These are phyloP conservation scores for Cutaneotrichosporon cavernicola DNA, from an alignment of 1,284 basidiomycete species.

Conservation along the genomic window DNA sequence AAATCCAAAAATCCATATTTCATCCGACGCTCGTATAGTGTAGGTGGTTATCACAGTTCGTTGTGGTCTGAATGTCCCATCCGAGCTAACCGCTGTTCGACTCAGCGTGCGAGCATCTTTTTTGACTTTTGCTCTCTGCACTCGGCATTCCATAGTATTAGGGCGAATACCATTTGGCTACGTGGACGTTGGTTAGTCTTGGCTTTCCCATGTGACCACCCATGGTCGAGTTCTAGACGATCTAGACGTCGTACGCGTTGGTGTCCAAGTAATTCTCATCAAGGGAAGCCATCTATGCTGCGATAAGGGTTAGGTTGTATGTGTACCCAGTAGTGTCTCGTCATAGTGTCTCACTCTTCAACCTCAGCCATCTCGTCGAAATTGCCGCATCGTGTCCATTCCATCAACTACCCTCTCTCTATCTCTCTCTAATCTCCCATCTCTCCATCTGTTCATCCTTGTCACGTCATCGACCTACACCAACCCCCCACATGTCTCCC, in stretches of 20 bases:
- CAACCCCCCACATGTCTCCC: not conserved
- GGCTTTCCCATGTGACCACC: not conserved
- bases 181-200: not conserved
- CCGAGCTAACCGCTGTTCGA: constrained; percentile 23
- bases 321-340: no score
- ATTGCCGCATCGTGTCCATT: not conserved
- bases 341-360: no score
- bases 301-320: no score
- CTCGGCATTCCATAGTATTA: not conserved
- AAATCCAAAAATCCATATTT: no score
- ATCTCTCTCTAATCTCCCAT: not conserved
- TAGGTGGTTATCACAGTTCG: constrained; percentile 14
- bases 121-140: constrained; percentile 1
- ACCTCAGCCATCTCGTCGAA: not conserved
- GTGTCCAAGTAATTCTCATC: no score
- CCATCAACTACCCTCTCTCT: not conserved
- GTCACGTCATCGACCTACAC: not conserved
- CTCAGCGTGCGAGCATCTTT: constrained; percentile 23
- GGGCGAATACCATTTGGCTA: not conserved
- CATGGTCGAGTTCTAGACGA: not conserved
- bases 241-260: no score
- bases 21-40: constrained; percentile 9
- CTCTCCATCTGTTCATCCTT: not conserved
- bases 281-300: no score
- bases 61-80: constrained; percentile 6